These are phyloP conservation scores for Collybiopsis confluens DNA, from an alignment of 768 basidiomycete genomes.

Conservation along the genomic window DNA sequence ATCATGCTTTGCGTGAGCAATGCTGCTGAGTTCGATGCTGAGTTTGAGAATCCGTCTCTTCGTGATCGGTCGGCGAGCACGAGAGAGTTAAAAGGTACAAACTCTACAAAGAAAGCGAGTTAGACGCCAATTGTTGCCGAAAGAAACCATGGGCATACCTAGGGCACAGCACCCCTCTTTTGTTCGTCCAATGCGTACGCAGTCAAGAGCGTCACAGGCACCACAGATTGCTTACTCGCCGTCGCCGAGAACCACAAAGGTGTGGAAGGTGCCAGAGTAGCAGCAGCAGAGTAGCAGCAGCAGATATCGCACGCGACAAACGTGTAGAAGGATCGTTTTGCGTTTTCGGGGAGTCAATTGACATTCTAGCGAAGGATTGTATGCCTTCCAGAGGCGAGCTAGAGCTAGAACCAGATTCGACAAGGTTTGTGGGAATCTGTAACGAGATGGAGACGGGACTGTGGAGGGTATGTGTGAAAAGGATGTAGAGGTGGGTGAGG, in stretches of 20 bases:
- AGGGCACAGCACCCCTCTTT: conserved; percentile 44
- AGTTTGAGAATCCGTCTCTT: conserved; percentile 26
- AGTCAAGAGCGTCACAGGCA: conserved; percentile 58
- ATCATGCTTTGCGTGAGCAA: conserved; percentile 46
- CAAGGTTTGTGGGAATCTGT: conserved; percentile 54
- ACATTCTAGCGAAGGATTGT: conserved; percentile 63
- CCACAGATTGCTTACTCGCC: conserved; percentile 24
- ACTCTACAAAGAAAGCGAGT: conserved; percentile 34
- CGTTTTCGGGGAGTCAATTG: conserved; percentile 35
- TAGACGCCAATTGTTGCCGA: neutral
- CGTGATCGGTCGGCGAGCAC: conserved; percentile 56
- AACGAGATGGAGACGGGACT: conserved; percentile 50
- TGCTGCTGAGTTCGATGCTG: too few relatives aligned
- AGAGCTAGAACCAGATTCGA: conserved; percentile 16
- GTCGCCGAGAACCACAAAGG: conserved; percentile 8
- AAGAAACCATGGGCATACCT: conserved; percentile 37
- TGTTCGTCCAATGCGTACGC: conserved; percentile 51
- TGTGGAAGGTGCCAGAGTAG: conserved; percentile 18
- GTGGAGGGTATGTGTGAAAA: conserved; percentile 50
- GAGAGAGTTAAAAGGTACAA: conserved; percentile 78
- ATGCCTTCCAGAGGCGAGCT: conserved; percentile 55
- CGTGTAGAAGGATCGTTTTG: conserved; percentile 20
- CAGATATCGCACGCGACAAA: conserved; percentile 15
- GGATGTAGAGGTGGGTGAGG: conserved; percentile 62
- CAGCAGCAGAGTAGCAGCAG: too few relatives aligned